phyloP scores from a whole-genome alignment of 495 filamentous ascomycete genomes.

The Copromyces sp. region DNA sequence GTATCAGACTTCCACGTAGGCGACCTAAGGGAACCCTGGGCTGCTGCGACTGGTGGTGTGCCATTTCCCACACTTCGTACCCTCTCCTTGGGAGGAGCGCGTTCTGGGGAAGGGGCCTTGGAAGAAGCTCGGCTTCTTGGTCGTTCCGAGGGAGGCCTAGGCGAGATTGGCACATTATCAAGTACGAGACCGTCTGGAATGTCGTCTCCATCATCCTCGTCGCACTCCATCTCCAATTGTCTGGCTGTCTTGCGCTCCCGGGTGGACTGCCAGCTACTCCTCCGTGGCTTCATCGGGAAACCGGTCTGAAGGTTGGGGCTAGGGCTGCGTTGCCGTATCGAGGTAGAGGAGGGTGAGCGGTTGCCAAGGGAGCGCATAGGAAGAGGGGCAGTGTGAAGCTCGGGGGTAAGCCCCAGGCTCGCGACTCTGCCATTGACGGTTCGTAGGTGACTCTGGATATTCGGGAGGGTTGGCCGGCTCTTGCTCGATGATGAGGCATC shows the following conservation, averaged over 20 bases:
- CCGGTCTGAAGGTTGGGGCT: slow-evolving; percentile 33
- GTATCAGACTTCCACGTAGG: slow-evolving; percentile 36
- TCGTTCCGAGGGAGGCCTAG: slow-evolving; percentile 60
- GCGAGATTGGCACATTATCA: slow-evolving; percentile 93
- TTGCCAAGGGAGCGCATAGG: slow-evolving; percentile 26
- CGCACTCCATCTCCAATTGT: slow-evolving; percentile 79
- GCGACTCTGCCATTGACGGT: slow-evolving; percentile 22
- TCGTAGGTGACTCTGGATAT: slow-evolving; percentile 21
- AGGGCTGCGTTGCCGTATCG: slow-evolving; percentile 26
- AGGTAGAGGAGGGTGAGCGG: slow-evolving; percentile 22
- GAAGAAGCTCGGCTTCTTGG: slow-evolving; percentile 40
- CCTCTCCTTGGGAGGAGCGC: slow-evolving; percentile 36
- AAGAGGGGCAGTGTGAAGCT: slow-evolving; percentile 22
- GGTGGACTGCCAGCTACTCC: slow-evolving; percentile 62
- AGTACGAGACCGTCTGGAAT: slow-evolving; percentile 85
- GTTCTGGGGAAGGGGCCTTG: slow-evolving; percentile 48
- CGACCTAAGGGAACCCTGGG: slow-evolving; percentile 39
- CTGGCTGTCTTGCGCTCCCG: slow-evolving; percentile 60
- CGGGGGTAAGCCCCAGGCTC: slow-evolving; percentile 20
- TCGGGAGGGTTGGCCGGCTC: slow-evolving; percentile 16
- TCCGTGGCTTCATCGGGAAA: slow-evolving; percentile 36
- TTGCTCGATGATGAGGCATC: slow-evolving; percentile 9
- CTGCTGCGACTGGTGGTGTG: slow-evolving; percentile 38
- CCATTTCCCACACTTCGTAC: slow-evolving; percentile 44
- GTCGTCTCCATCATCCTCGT: slow-evolving; percentile 76